These are phyloP conservation scores for Clonostachys rhizophaga DNA, from an alignment of 2,329 filamentous ascomycete genomes.

Conservation along the genomic window DNA sequence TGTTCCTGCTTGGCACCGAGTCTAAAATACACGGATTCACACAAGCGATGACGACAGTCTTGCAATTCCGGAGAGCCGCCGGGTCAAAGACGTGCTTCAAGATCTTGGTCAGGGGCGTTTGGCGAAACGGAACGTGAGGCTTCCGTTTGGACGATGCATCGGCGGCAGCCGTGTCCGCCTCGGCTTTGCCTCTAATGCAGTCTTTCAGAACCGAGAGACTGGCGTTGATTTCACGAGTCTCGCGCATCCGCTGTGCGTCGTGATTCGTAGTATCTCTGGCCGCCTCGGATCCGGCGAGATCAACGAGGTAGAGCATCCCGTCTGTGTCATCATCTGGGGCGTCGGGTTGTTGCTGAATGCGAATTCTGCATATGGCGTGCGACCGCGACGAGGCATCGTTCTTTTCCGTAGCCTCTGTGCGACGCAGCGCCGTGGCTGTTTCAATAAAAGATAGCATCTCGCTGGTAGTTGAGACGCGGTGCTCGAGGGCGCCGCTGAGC, in stretches of 20 bases:
- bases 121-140: constrained; percentile 37
- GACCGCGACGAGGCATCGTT: constrained; percentile 43
- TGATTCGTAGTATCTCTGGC: constrained; percentile 35
- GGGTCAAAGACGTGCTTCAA: constrained; percentile 46
- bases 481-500: constrained; percentile 35
- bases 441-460: constrained; percentile 25
- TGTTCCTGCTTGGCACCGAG: constrained; percentile 38
- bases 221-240: constrained; percentile 40
- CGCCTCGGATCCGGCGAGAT: constrained; percentile 42
- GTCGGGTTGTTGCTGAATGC: constrained; percentile 18
- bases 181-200: constrained; percentile 40
- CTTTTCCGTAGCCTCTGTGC: constrained; percentile 34
- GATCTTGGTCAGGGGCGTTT: constrained; percentile 39
- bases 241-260: constrained; percentile 35
- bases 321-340: constrained; percentile 17
- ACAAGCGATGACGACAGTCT: constrained; percentile 39
- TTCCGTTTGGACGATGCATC: constrained; percentile 15
- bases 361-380: constrained; percentile 41
- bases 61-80: constrained; percentile 24
- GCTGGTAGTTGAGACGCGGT: constrained; percentile 17
- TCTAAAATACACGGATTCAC: constrained; percentile 40
- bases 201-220: constrained; percentile 46
- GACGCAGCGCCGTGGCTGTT: constrained; percentile 28
- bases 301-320: constrained; percentile 39
- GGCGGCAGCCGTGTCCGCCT: constrained; percentile 17